Evolutionary conservation across 805 yeast genomes (phyloP).

Genomic region (Metschnikowia gelsemii): DNA sequence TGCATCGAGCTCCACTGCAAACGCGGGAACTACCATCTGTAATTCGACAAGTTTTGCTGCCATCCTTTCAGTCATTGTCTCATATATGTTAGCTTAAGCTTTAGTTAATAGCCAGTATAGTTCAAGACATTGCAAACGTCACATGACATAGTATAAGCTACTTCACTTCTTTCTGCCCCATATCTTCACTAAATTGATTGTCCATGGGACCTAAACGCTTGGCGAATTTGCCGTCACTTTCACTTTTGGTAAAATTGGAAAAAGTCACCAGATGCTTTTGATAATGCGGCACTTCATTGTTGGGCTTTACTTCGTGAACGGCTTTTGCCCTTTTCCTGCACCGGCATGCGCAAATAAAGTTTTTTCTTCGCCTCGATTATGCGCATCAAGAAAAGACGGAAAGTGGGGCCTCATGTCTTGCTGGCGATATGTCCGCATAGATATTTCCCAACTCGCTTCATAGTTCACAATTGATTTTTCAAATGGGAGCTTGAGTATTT

Average conservation of each 20-base stretch:
- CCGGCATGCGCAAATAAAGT: background rate
- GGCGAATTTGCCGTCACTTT: background rate
- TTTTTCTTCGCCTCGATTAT: background rate
- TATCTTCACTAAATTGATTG: no score
- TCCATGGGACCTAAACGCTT: background rate
- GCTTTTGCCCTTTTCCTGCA: background rate
- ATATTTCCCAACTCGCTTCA: no score
- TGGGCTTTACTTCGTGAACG: conserved; percentile 3
- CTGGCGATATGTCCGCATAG: no score
- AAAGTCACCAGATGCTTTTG: conserved; percentile 6
- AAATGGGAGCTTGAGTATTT: no score
- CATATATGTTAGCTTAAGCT: conserved; percentile 5
- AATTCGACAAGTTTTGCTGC: background rate
- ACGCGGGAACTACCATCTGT: background rate
- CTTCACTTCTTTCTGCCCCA: no score
- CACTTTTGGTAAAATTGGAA: background rate
- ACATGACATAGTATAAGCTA: no score
- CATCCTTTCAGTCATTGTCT: conserved; percentile 2
- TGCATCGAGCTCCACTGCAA: conserved; percentile 6
- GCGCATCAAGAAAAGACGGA: background rate
- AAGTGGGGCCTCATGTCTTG: no score
- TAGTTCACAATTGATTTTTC: no score
- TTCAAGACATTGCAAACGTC: no score
- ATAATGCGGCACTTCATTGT: conserved; percentile 7
- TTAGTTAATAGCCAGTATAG: background rate